Evolutionary conservation across 768 basidiomycete species (phyloP), one percentile per base, ranked within the genome.

Genomic region (Lactifluus piperatus): DNA sequence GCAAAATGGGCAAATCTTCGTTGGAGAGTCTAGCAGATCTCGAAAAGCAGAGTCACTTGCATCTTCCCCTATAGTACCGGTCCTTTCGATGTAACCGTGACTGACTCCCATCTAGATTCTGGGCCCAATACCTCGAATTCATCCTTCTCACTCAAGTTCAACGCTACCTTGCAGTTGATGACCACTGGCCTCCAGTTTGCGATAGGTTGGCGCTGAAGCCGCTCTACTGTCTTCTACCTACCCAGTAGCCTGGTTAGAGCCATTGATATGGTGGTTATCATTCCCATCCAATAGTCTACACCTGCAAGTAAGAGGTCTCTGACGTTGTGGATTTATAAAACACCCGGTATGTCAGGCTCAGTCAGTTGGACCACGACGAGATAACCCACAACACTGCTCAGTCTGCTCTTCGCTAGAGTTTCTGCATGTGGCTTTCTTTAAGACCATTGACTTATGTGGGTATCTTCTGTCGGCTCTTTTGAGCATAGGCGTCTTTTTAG

Each of bases 1-100:
- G 91, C 94, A 20, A 97, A 93, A 74, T 98, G 97, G 95, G 95
- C 95, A 47, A 94, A 93, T 74, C 74, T 98, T 68, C 76, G 89
- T 66, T 74, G 97, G 64, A 91, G 81, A 65, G 83, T 97, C 46
- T 97, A 18, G 81, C 84, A 41, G 94, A 99, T 56, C 77, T 98
- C 4, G 94, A 98, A 75, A 88, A 86, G 71, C 78, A 92, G 62
- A 98, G 94, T 97, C 71, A 32, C 70, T 86, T 79, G 26, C 57
- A 37, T 41, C 18, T n/a, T 22, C 9, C 22, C 29, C 9, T 29
- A 20, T 11, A 44, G 22, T n/a, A n/a, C 37, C 14, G 18, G 18
- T 39, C 13, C 41, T 50, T n/a, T 43, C 24, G 39, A 16, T 39
- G 30, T 44, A 36, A 14, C 32, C n/a, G n/a, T 24, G 18, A 16